phyloP scores from a whole-genome alignment of 2,329 filamentous ascomycete species.

The Trichoderma harzianum region DNA sequence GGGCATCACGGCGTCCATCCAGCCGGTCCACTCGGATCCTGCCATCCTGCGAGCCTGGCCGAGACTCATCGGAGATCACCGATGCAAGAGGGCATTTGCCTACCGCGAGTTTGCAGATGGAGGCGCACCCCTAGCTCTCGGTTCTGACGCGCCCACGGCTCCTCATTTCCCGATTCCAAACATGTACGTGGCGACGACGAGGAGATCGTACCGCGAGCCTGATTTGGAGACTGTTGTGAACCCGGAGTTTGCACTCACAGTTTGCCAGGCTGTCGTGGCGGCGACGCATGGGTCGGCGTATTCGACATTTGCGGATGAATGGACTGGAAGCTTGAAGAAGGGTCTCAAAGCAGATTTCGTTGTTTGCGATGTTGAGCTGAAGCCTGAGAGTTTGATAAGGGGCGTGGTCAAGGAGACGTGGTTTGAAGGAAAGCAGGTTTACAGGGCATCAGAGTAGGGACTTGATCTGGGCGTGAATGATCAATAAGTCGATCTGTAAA shows the following conservation, averaged over 20 bases:
- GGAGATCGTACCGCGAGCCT: constrained; percentile 51
- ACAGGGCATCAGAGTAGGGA: constrained; percentile 12
- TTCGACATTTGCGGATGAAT: constrained; percentile 54
- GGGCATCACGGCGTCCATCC: constrained; percentile 59
- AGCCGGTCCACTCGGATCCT: constrained; percentile 58
- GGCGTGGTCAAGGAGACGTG: constrained; percentile 51
- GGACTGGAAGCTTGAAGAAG: constrained; percentile 49
- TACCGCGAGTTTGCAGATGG: constrained; percentile 58
- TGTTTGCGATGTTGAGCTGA: constrained; percentile 48
- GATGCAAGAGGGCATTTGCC: constrained; percentile 58
- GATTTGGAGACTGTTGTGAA: constrained; percentile 44
- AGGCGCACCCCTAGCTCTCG: constrained; percentile 54
- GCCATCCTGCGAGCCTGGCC: constrained; percentile 61
- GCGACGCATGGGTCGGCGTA: constrained; percentile 55
- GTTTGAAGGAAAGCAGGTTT: constrained; percentile 47
- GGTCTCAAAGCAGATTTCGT: constrained; percentile 59
- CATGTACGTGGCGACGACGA: constrained; percentile 57
- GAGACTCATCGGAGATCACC: constrained; percentile 49
- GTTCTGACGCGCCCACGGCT: constrained; percentile 58
- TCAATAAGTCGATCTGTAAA: not conserved
- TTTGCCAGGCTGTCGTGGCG: constrained; percentile 52
- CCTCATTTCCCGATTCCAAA: constrained; percentile 53
- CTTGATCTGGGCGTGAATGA: not conserved
- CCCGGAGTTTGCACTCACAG: constrained; percentile 48
- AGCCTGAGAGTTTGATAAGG: constrained; percentile 43